Base-by-base conservation (phyloP, 2,329 filamentous ascomycete species). In the Stachybotrys elegans region DNA sequence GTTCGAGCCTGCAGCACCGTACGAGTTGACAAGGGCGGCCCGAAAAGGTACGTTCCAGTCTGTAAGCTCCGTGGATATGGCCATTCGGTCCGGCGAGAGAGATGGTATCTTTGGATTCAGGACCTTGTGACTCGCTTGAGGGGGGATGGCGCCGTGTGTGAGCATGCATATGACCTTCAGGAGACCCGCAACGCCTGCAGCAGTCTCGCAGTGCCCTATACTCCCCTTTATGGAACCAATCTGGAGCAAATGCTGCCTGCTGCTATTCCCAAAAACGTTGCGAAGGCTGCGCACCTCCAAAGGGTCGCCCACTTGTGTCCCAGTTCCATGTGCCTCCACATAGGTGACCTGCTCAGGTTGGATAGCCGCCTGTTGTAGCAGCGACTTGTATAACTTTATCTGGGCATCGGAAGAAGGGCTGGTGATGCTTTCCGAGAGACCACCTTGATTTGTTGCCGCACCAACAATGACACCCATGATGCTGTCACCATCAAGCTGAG, bases 401-500 rank as follows among this genome's bases (percentile, higher is more conserved):
- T 40, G 38, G 3, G 40, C 25, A 4, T 4, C 8, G 17, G 43
- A 43, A 3, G 11, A n/a, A 5, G 38, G 38, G 12, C 27, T 23
- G 9, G 58, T 62, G 39, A 62, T 58, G 4, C 43, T n/a, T 8
- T 49, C 38, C 0, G 49, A 55, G 16, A 63, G 61, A 1, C 53
- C 45, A 13, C 61, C 62, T 20, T 70, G 66, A 34, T 69, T 65
- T 2, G 62, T 54, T 6, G 51, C 57, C 8, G 64, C 66, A 9
- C 46, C 52, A 3, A 42, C 34, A 27, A 77, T 69, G 1, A 73
- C 62, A 6, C 63, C 75, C 2, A 70, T 47, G 25, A 80, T 69
- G 4, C 60, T 60, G 48, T 81, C 73, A 2, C 72, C 71, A 40
- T 80, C 76, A 2, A 63, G 65, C 17, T 69, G 42, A 4, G 78